Conservation (phyloP, 192 early-diverging fungal genomes). For the Phycomyces blakesleeanus region DNA sequence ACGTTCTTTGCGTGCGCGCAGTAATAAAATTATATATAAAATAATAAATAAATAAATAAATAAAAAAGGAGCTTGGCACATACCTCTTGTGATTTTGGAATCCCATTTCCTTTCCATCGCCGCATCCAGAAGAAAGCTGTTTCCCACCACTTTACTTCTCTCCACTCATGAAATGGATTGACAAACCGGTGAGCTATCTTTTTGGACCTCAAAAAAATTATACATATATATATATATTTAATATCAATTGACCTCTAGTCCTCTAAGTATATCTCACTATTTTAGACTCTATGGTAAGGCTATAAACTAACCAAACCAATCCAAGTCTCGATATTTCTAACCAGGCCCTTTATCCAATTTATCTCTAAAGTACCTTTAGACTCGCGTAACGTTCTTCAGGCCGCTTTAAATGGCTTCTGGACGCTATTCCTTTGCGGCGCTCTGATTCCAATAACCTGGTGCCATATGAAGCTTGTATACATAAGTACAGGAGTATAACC, state of each 20-base stretch:
- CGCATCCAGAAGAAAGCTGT: slow-evolving; percentile 30
- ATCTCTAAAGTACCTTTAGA: slow-evolving; percentile 20
- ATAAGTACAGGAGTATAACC: too few relatives aligned
- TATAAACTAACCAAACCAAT: background rate
- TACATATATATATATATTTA: too few relatives aligned
- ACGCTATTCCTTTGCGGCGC: too few relatives aligned
- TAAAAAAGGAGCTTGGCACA: background rate
- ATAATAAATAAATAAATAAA: background rate
- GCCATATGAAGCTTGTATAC: too few relatives aligned
- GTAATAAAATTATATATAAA: too few relatives aligned
- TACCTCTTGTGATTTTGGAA: slow-evolving; percentile 9
- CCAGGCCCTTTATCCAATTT: background rate
- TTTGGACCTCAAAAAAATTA: too few relatives aligned
- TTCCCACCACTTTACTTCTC: slow-evolving; percentile 31
- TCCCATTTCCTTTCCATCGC: slow-evolving; percentile 26
- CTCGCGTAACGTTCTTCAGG: slow-evolving; percentile 34
- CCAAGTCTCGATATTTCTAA: background rate
- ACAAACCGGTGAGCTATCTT: slow-evolving; percentile 39
- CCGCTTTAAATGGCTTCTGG: slow-evolving; percentile 3
- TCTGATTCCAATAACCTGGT: too few relatives aligned
- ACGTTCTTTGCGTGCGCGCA: too few relatives aligned
- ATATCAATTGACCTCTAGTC: background rate
- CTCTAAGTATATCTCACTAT: too few relatives aligned
- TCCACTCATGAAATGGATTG: slow-evolving; percentile 59
- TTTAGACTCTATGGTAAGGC: too few relatives aligned